Percentiles rank a stretch among this genome's conserved stretches.
These are phyloP conservation scores for Carpinus viminea DNA, from an alignment of 306 rosid species.

Conservation along the genomic window DNA sequence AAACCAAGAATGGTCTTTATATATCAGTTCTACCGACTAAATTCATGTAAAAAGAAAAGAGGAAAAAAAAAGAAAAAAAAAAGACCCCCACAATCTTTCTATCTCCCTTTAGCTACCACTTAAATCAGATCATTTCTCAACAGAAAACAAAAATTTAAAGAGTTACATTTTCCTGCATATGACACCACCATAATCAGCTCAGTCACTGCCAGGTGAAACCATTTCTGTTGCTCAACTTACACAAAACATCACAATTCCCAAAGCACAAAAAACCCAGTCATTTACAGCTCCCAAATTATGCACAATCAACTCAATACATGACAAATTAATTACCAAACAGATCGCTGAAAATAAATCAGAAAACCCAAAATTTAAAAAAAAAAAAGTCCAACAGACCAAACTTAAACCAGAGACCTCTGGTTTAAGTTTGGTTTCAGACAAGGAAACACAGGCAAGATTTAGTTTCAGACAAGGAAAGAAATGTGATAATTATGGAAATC, in stretches of 20 bases:
- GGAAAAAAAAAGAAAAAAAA: background rate
- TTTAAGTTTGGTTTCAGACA: no score
- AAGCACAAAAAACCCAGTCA: background rate
- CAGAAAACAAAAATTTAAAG: background rate
- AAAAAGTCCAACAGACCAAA: background rate
- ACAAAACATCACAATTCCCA: background rate
- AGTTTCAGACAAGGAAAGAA: background rate
- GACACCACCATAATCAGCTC: constrained; percentile 6
- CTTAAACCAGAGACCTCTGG: background rate
- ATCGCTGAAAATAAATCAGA: background rate
- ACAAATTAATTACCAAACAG: background rate
- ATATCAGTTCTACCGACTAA: background rate
- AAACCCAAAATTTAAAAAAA: background rate
- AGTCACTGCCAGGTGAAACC: background rate
- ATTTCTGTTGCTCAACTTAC: background rate
- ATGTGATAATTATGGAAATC: background rate
- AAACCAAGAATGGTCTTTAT: background rate
- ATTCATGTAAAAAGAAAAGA: background rate
- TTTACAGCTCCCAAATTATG: background rate
- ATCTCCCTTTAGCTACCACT: background rate
- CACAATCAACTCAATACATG: background rate
- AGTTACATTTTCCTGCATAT: background rate
- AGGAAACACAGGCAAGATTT: background rate
- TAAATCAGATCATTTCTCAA: background rate
- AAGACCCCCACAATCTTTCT: background rate